Evolutionary conservation across 805 yeast species (phyloP).

Genomic region (Limtongozyma cylindracea): DNA sequence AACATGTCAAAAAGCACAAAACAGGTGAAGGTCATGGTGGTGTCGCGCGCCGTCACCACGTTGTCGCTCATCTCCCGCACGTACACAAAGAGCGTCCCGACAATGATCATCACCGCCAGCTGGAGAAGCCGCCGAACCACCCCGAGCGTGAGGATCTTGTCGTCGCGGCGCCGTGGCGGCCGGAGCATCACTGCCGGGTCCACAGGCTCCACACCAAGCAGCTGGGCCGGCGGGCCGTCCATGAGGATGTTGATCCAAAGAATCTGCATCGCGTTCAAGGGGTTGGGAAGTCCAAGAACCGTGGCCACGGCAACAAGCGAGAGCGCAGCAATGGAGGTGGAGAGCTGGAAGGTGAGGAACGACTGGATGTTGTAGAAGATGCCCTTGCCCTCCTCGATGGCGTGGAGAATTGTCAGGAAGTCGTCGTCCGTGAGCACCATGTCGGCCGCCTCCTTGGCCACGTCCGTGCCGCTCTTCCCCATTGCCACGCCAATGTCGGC

Average conservation of each 20-base stretch:
- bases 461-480: constrained; percentile 91
- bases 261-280: constrained; percentile 95
- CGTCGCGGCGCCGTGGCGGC: constrained; percentile 85
- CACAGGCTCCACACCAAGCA: constrained; percentile 91
- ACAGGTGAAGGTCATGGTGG: constrained; percentile 97
- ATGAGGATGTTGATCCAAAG: constrained; percentile 90
- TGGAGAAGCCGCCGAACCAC: constrained; percentile 52
- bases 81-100: constrained; percentile 77
- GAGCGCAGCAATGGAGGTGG: constrained; percentile 89
- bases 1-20: constrained; percentile 93
- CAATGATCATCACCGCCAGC: constrained; percentile 51
- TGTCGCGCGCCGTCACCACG: constrained; percentile 75
- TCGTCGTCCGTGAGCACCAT: constrained; percentile 48
- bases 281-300: constrained; percentile 70
- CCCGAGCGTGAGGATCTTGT: constrained; percentile 49
- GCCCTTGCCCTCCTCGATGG: constrained; percentile 59
- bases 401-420: constrained; percentile 56
- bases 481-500: constrained; percentile 93
- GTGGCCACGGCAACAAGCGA: constrained; percentile 77
- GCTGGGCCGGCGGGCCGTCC: constrained; percentile 99
- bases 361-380: constrained; percentile 76
- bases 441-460: constrained; percentile 73
- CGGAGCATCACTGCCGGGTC: constrained; percentile 87
- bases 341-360: constrained; percentile 82
- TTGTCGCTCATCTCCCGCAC: constrained; percentile 68